A percentile compares a stretch with the other conserved stretches of the same genome.
Evolutionary conservation across 2,329 filamentous ascomycete species (phyloP).

Genomic region (Dendryphion nanum): DNA sequence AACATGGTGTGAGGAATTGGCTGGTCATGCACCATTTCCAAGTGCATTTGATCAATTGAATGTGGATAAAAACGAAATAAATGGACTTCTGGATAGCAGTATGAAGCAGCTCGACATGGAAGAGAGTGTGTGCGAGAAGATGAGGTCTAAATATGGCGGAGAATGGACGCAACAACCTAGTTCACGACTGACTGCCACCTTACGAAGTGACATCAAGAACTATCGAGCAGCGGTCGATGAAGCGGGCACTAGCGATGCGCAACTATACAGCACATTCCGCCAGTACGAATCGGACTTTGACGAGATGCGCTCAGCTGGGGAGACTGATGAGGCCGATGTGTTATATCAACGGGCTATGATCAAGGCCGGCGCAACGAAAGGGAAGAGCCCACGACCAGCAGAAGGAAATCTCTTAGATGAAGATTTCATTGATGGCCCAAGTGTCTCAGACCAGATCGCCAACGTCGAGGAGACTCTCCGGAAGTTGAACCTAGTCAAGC

Average conservation of each 20-base stretch:
- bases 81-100: constrained; percentile 71
- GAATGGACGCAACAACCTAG: constrained; percentile 99
- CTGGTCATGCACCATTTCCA: constrained; percentile 76
- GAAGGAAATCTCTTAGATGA: constrained; percentile 87
- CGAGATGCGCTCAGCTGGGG: constrained; percentile 88
- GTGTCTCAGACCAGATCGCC: constrained; percentile 84
- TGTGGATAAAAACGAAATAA: constrained; percentile 72
- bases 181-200: constrained; percentile 79
- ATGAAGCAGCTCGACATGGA: constrained; percentile 93
- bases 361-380: constrained; percentile 65
- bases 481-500: constrained; percentile 88
- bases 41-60: constrained; percentile 77
- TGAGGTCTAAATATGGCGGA: constrained; percentile 92
- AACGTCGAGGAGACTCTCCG: constrained; percentile 87
- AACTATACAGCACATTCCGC: constrained; percentile 77
- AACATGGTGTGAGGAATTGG: constrained; percentile 90
- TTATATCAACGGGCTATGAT: constrained; percentile 85
- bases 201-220: constrained; percentile 81
- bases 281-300: constrained; percentile 89
- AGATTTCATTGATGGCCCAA: constrained; percentile 79
- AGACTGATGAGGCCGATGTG: constrained; percentile 81
- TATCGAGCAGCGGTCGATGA: constrained; percentile 89
- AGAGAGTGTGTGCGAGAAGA: constrained; percentile 97
- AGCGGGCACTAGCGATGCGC: constrained; percentile 79
- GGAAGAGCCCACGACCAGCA: constrained; percentile 60